Percentiles rank a stretch among this genome's conserved stretches.
phyloP scores from a whole-genome alignment of 2,329 filamentous ascomycete species.

The Paradendryphiella salina region DNA sequence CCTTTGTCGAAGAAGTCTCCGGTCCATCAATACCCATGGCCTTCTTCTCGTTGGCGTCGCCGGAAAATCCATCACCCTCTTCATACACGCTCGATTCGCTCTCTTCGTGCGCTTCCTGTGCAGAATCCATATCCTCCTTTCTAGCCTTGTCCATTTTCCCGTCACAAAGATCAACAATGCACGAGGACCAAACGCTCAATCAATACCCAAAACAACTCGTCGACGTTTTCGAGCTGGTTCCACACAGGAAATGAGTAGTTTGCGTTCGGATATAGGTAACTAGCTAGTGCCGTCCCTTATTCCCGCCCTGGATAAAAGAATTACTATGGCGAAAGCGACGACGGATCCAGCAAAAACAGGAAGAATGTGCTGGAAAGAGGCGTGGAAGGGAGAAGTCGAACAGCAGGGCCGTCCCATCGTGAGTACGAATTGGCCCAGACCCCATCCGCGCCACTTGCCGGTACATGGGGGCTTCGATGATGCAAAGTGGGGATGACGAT shows the following conservation, averaged over 20 bases:
- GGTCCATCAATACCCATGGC: slow-evolving; percentile 14
- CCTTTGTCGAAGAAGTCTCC: not conserved
- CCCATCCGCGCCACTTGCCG: not conserved
- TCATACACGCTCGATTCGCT: slow-evolving; percentile 21
- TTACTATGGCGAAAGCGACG: not conserved
- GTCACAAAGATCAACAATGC: not conserved
- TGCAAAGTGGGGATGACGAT: slow-evolving; percentile 10
- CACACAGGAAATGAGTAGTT: not conserved
- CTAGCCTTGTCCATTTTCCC: not conserved
- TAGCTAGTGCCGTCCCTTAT: too few species aligned
- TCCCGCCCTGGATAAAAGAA: too few species aligned
- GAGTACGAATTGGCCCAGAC: not conserved
- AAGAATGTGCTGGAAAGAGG: not conserved
- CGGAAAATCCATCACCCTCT: slow-evolving; percentile 9
- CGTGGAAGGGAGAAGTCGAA: too few species aligned
- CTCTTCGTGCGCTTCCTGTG: slow-evolving; percentile 8
- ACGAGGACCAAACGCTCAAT: too few species aligned
- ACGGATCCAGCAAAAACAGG: slow-evolving; percentile 3
- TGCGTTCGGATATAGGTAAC: slow-evolving; percentile 19
- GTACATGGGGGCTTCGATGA: not conserved
- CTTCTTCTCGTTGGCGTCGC: slow-evolving; percentile 21
- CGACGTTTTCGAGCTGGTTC: slow-evolving; percentile 4
- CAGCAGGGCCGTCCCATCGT: too few species aligned
- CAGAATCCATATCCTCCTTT: slow-evolving; percentile 12
- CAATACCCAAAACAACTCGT: not conserved